Conservation (phyloP, 2,329 filamentous ascomycete species). For the Rutstroemia sp. region DNA sequence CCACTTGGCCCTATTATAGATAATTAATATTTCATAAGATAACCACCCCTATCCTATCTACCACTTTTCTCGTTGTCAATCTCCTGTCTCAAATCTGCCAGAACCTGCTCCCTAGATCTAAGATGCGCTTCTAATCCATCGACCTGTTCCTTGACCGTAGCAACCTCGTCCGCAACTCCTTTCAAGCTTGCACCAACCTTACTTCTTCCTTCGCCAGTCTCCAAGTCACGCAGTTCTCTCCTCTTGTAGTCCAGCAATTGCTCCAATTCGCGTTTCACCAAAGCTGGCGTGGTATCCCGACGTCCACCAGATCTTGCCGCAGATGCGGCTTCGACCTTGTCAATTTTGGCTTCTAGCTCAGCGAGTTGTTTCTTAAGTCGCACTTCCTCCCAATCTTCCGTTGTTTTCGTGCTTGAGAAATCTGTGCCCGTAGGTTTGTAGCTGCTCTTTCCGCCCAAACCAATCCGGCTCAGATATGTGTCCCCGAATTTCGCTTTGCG, state of each 20-base stretch:
- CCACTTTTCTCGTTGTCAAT: constrained; percentile 78
- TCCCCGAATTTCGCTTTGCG: constrained; percentile 97
- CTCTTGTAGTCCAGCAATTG: constrained; percentile 94
- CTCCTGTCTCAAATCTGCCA: constrained; percentile 71
- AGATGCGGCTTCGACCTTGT: constrained; percentile 68
- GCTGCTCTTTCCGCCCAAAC: constrained; percentile 64
- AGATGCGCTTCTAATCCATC: constrained; percentile 83
- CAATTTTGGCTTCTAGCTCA: constrained; percentile 83
- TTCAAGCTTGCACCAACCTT: constrained; percentile 67
- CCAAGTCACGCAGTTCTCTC: constrained; percentile 65
- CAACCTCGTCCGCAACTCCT: constrained; percentile 75
- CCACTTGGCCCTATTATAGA: constrained; percentile 3
- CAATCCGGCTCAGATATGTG: constrained; percentile 86
- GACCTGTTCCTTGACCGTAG: constrained; percentile 88
- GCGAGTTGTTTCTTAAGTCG: constrained; percentile 85
- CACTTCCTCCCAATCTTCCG: constrained; percentile 95
- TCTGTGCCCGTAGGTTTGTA: constrained; percentile 84
- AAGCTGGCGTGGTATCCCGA: constrained; percentile 74
- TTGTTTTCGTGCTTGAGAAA: constrained; percentile 76
- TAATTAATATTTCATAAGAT: constrained; percentile 7
- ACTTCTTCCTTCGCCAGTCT: constrained; percentile 61
- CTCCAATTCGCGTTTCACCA: constrained; percentile 91
- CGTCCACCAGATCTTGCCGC: constrained; percentile 55
- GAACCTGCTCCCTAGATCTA: constrained; percentile 62
- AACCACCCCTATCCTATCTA: constrained; percentile 28